Conservation (phyloP, 192 early-diverging fungal species). For the Podochytrium sp. region DNA sequence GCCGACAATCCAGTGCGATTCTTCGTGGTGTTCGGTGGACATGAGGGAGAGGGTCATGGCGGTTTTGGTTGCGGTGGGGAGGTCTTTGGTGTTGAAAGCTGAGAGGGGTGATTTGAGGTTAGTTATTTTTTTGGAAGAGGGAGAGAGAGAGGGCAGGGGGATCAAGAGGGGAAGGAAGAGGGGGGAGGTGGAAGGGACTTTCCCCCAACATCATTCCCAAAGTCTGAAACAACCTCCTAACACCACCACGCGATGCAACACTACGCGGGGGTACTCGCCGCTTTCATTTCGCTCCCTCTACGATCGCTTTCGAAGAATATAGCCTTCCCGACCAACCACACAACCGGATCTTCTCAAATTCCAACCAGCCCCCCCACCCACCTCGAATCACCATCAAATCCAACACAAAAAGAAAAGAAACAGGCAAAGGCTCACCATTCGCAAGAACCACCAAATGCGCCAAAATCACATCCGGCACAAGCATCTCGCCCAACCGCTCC, state of each 20-base stretch:
- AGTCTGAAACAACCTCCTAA: too few relatives aligned
- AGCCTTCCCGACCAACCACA: too few relatives aligned
- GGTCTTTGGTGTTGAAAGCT: conserved; percentile 44
- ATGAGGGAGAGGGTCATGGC: conserved; percentile 35
- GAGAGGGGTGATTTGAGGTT: background rate
- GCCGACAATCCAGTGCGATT: conserved; percentile 53
- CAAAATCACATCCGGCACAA: conserved; percentile 31
- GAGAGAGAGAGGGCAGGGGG: too few relatives aligned
- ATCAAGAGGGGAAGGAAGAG: too few relatives aligned
- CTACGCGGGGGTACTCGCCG: too few relatives aligned
- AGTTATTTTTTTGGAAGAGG: background rate
- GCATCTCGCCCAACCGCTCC: conserved; percentile 38
- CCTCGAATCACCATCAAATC: background rate
- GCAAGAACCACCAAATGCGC: conserved; percentile 25
- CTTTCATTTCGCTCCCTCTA: too few relatives aligned
- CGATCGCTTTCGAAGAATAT: too few relatives aligned
- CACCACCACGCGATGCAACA: too few relatives aligned
- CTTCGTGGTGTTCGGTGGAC: conserved; percentile 44
- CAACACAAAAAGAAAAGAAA: background rate
- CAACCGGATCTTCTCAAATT: too few relatives aligned
- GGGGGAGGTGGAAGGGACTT: too few relatives aligned
- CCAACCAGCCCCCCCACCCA: too few relatives aligned
- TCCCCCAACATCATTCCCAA: too few relatives aligned
- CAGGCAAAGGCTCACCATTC: conserved; percentile 10
- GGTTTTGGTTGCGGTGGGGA: conserved; percentile 28